Conservation (phyloP, 2,329 filamentous ascomycete species). For the Microdochium nivale region DNA sequence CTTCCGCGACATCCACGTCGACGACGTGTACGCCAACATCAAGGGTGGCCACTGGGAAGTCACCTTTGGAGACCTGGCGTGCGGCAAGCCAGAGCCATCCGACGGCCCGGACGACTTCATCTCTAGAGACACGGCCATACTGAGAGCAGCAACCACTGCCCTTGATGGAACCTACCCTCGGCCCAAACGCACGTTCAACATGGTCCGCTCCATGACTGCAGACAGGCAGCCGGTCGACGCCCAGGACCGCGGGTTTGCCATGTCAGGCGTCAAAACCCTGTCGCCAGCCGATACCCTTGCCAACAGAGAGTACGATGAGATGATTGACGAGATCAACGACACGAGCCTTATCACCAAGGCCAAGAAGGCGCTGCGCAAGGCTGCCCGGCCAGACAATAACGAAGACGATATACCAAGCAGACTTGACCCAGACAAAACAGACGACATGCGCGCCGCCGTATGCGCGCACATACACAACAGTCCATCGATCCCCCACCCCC, state of each 20-base stretch:
- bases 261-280: background rate
- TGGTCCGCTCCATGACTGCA: background rate
- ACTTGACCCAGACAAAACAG: conserved; percentile 23
- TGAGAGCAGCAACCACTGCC: background rate
- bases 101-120: background rate
- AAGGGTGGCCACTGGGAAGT: conserved; percentile 42
- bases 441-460: conserved; percentile 37
- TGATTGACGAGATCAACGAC: background rate
- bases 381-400: conserved; percentile 19
- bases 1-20: conserved; percentile 39
- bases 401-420: conserved; percentile 16
- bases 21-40: conserved; percentile 43
- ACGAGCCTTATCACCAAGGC: background rate
- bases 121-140: background rate
- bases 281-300: background rate
- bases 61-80: conserved; percentile 31
- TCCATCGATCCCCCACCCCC: conserved; percentile 41
- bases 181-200: background rate
- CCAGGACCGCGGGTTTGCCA: background rate
- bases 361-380: conserved; percentile 1
- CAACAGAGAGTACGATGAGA: background rate
- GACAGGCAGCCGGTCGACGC: background rate
- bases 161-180: background rate
- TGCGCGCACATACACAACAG: conserved; percentile 36
- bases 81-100: background rate